phyloP scores from a whole-genome alignment of 495 filamentous ascomycete genomes.

The Penicillium simplicissimum region DNA sequence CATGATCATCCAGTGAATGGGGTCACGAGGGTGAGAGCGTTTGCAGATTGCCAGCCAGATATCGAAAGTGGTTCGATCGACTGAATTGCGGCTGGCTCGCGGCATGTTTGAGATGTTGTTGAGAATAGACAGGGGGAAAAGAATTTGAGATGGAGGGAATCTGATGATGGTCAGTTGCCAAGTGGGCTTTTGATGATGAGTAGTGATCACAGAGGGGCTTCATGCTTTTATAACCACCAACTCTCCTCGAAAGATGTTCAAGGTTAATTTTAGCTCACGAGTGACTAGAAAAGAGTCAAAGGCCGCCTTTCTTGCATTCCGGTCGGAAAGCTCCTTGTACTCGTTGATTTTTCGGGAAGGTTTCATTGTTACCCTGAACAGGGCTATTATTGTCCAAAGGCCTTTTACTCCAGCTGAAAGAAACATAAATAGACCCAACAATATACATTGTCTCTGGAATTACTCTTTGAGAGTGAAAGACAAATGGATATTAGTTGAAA shows the following conservation, averaged over 20 bases:
- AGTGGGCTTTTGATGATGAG: not conserved
- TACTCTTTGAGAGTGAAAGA: too few species aligned
- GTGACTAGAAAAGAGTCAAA: too few species aligned
- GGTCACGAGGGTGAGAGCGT: not conserved
- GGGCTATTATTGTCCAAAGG: too few species aligned
- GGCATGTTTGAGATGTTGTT: not conserved
- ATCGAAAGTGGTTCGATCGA: not conserved
- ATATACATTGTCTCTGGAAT: too few species aligned
- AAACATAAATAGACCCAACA: too few species aligned
- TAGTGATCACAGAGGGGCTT: not conserved
- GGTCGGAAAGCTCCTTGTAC: too few species aligned
- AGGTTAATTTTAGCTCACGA: constrained; percentile 17
- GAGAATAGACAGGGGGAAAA: not conserved
- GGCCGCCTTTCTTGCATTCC: too few species aligned
- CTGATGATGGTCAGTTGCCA: not conserved
- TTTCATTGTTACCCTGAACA: too few species aligned
- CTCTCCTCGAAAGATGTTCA: not conserved
- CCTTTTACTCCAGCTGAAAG: too few species aligned
- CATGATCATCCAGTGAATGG: not conserved
- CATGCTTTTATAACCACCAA: not conserved
- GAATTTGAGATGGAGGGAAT: not conserved
- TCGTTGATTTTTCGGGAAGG: too few species aligned
- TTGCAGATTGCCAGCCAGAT: not conserved
- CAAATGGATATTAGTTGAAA: too few species aligned
- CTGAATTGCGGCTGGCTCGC: not conserved